Evolutionary conservation across 2,329 filamentous ascomycete genomes (phyloP).

Genomic region (Elsinoe perseae): DNA sequence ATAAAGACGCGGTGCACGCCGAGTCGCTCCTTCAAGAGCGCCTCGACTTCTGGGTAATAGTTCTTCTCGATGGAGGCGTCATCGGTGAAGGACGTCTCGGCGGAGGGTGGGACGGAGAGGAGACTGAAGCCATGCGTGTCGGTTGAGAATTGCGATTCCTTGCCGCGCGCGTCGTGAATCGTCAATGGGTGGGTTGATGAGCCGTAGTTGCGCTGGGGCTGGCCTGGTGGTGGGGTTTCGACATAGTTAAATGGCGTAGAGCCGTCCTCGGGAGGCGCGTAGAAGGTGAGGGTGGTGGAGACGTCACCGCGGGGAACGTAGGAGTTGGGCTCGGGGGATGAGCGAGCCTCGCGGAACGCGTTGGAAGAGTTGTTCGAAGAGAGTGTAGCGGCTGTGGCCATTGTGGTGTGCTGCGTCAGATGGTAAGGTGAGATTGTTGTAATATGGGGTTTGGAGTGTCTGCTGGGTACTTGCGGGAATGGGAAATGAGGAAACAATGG

Average conservation of each 20-base stretch:
- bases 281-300: slow-evolving; percentile 59
- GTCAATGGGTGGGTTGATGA: slow-evolving; percentile 44
- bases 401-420: slow-evolving; percentile 27
- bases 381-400: slow-evolving; percentile 35
- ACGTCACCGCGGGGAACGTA: slow-evolving; percentile 53
- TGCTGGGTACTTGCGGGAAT: too few species aligned
- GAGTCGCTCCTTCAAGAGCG: slow-evolving; percentile 58
- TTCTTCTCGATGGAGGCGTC: slow-evolving; percentile 59
- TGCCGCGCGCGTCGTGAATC: slow-evolving; percentile 67
- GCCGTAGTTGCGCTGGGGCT: slow-evolving; percentile 59
- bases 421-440: background rate
- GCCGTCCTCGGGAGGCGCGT: slow-evolving; percentile 52
- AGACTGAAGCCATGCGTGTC: slow-evolving; percentile 70
- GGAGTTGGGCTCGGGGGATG: slow-evolving; percentile 22
- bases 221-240: slow-evolving; percentile 52
- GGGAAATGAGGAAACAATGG: background rate
- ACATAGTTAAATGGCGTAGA: slow-evolving; percentile 52
- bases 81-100: slow-evolving; percentile 55
- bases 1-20: slow-evolving; percentile 60
- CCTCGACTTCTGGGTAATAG: slow-evolving; percentile 82
- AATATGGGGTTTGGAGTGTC: background rate
- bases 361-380: slow-evolving; percentile 25
- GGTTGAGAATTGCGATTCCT: slow-evolving; percentile 57
- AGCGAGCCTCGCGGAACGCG: slow-evolving; percentile 19
- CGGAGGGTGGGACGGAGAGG: slow-evolving; percentile 49